phyloP scores from a whole-genome alignment of 1,139 yeast species.

The Hanseniaspora sp. region DNA sequence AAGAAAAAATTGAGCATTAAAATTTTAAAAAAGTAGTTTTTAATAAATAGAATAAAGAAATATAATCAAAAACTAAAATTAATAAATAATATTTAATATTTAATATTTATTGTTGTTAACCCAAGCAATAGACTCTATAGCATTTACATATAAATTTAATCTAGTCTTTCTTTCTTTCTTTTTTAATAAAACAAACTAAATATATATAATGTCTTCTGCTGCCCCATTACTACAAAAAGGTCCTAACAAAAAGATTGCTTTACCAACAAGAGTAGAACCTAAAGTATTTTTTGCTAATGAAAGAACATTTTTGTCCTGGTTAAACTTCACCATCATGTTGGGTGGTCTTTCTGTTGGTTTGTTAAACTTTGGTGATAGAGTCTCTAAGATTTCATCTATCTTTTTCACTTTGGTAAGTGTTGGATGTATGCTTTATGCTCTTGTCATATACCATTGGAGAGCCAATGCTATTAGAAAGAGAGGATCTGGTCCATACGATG shows the following conservation, averaged over 20 bases:
- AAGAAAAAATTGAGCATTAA: no score
- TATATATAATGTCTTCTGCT: slow-evolving; percentile 42
- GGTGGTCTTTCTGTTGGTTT: slow-evolving; percentile 96
- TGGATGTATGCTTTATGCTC: slow-evolving; percentile 95
- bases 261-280: slow-evolving; percentile 97
- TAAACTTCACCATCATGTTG: slow-evolving; percentile 90
- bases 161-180: background rate
- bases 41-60: no score
- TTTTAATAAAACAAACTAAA: no score
- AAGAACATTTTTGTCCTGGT: slow-evolving; percentile 95
- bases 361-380: slow-evolving; percentile 86
- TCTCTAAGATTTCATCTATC: slow-evolving; percentile 88
- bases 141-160: background rate
- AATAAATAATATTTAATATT: no score
- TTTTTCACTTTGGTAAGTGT: slow-evolving; percentile 87
- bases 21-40: no score
- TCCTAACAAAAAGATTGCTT: slow-evolving; percentile 82
- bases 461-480: slow-evolving; percentile 96
- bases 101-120: no score
- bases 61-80: no score
- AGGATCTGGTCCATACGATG: slow-evolving; percentile 97
- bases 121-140: background rate
- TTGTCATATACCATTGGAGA: slow-evolving; percentile 96
- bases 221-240: slow-evolving; percentile 54
- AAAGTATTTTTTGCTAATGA: slow-evolving; percentile 97